Evolutionary conservation across 192 early-diverging fungal species (phyloP).

Genomic region (Podochytrium sp.): DNA sequence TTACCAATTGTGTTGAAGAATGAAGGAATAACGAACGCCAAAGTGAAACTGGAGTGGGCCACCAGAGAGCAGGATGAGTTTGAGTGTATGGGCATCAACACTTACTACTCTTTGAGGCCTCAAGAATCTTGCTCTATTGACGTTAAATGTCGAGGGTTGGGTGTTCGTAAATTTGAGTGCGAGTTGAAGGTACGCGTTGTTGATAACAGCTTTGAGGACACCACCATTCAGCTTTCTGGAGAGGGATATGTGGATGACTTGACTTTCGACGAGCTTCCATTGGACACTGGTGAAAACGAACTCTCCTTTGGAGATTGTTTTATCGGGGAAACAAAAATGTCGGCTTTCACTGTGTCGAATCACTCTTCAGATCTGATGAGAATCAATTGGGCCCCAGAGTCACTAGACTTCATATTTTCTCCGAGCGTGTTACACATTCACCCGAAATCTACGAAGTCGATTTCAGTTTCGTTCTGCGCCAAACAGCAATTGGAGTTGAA

Average conservation of each 20-base stretch:
- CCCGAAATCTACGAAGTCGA: conserved; percentile 47
- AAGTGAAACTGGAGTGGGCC: conserved; percentile 59
- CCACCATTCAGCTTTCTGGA: conserved; percentile 46
- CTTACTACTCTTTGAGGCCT: conserved; percentile 45
- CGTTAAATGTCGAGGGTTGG: conserved; percentile 44
- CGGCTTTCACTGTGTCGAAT: conserved; percentile 48
- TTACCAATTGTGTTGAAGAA: conserved; percentile 53
- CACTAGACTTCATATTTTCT: conserved; percentile 44
- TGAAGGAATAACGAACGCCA: conserved; percentile 63
- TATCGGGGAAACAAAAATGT: conserved; percentile 41
- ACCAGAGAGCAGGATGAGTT: conserved; percentile 49
- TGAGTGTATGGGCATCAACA: conserved; percentile 47
- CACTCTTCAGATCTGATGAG: conserved; percentile 48
- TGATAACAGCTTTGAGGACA: conserved; percentile 66
- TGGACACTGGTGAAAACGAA: conserved; percentile 58
- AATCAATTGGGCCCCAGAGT: conserved; percentile 38
- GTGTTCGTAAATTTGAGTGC: conserved; percentile 48
- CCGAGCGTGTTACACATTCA: conserved; percentile 46
- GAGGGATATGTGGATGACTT: conserved; percentile 64
- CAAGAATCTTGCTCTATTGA: conserved; percentile 48
- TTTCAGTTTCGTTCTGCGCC: conserved; percentile 48
- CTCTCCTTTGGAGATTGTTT: conserved; percentile 54
- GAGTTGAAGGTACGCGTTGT: conserved; percentile 53
- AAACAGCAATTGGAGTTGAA: conserved; percentile 41
- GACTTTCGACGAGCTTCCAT: conserved; percentile 52